A percentile compares a stretch with the other conserved stretches of the same genome.
phyloP scores from a whole-genome alignment of 2,329 filamentous ascomycete species.

The Colletotrichum sublineola region DNA sequence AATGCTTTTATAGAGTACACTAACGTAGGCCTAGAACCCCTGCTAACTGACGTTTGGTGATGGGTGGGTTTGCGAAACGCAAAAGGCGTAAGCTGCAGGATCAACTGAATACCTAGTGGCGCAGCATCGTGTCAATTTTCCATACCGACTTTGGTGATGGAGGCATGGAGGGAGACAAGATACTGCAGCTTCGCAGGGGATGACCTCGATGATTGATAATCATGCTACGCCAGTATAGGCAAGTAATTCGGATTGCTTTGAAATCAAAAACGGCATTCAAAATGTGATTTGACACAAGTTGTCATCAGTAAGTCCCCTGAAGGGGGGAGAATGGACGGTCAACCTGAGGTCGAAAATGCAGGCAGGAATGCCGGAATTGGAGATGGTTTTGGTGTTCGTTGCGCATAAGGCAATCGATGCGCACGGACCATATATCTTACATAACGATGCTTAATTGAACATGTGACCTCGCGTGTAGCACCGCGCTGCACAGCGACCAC shows the following conservation, averaged over 20 bases:
- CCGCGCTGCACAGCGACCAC: slow-evolving; percentile 12
- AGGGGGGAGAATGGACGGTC: slow-evolving; percentile 6
- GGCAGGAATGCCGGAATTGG: background rate
- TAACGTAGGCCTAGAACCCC: no score
- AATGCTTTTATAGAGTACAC: background rate
- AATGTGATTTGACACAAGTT: slow-evolving; percentile 3
- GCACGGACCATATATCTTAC: background rate
- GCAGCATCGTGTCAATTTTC: background rate
- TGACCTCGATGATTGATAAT: background rate
- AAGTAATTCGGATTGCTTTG: background rate
- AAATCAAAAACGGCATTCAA: background rate
- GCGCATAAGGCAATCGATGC: background rate
- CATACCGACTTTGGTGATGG: background rate
- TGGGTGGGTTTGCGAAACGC: background rate
- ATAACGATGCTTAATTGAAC: slow-evolving; percentile 4
- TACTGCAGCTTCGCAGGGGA: background rate
- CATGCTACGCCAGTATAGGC: background rate
- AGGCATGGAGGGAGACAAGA: background rate
- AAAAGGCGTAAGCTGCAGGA: slow-evolving; percentile 4
- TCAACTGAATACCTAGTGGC: background rate
- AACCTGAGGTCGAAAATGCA: slow-evolving; percentile 9
- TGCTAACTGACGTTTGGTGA: no score
- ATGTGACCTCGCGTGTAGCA: slow-evolving; percentile 36
- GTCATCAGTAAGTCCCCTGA: slow-evolving; percentile 6
- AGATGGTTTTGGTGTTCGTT: background rate